A percentile compares a stretch with the other conserved stretches of the same genome.
Conservation (phyloP, 2,329 filamentous ascomycete species). For the Fusarium falciforme region DNA sequence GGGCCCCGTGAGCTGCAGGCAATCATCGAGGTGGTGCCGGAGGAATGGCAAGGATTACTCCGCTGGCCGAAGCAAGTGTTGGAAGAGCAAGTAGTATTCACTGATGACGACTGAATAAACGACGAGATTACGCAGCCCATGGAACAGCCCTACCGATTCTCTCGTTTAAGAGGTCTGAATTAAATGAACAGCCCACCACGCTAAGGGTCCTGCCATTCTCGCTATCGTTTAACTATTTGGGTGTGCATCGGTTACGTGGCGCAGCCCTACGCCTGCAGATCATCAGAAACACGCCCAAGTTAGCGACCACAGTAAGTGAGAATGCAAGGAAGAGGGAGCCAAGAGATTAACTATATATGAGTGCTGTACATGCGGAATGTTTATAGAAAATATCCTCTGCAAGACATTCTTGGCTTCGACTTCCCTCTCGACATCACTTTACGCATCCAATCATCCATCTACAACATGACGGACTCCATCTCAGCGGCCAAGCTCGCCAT, state of each 20-base stretch:
- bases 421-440: background rate
- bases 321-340: background rate
- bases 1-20: slow-evolving; percentile 29
- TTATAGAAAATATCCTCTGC: background rate
- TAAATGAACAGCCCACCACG: background rate
- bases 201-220: background rate
- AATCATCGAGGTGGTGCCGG: slow-evolving; percentile 15
- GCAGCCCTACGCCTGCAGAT: background rate
- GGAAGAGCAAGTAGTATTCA: background rate
- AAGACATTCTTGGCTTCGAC: background rate
- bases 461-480: slow-evolving; percentile 13
- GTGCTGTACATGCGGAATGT: background rate
- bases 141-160: background rate
- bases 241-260: background rate
- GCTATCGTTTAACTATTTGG: slow-evolving; percentile 5
- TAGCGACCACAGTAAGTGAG: background rate
- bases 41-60: slow-evolving; percentile 14
- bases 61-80: slow-evolving; percentile 14
- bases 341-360: background rate
- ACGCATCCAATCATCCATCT: background rate
- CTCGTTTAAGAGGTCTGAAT: background rate
- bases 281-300: background rate
- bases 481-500: slow-evolving; percentile 16
- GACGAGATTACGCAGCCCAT: background rate
- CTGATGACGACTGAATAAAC: background rate